Conservation (phyloP, 2,329 filamentous ascomycete species). For the Phaeoacremonium minimum region DNA sequence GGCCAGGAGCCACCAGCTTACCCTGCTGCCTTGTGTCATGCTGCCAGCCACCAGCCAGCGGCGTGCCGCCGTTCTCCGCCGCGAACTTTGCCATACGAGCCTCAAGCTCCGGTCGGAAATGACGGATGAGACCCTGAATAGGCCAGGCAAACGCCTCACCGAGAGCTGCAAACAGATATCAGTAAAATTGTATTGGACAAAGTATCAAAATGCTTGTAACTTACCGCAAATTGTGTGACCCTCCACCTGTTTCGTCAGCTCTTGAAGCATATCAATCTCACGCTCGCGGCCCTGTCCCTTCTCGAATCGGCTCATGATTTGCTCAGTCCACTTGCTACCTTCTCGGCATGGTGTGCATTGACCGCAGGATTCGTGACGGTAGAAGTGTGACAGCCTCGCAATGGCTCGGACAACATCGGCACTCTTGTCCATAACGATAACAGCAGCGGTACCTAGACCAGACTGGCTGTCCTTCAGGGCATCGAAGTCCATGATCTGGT, state of each 20-base stretch:
- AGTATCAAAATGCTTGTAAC: conserved; percentile 21
- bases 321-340: conserved; percentile 97
- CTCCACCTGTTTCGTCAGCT: conserved; percentile 98
- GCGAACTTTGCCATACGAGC: conserved; percentile 81
- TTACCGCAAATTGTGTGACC: conserved; percentile 96
- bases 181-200: conserved; percentile 13
- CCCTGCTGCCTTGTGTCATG: conserved; percentile 73
- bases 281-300: conserved; percentile 81
- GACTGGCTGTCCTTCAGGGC: conserved; percentile 96
- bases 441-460: conserved; percentile 92
- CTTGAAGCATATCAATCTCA: conserved; percentile 99
- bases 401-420: conserved; percentile 95
- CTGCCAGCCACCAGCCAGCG: conserved; percentile 84
- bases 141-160: conserved; percentile 99
- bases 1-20: conserved; percentile 81
- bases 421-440: conserved; percentile 99
- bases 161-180: conserved; percentile 52
- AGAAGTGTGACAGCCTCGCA: conserved; percentile 89
- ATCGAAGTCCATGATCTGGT: conserved; percentile 99
- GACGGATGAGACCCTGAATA: conserved; percentile 94
- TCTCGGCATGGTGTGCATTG: conserved; percentile 99
- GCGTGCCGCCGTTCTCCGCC: conserved; percentile 64
- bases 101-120: conserved; percentile 96
- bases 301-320: conserved; percentile 97
- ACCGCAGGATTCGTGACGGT: conserved; percentile 96